These are phyloP conservation scores for Magnusiomyces tetraspermus DNA, from an alignment of 1,139 yeast genomes.

Conservation along the genomic window DNA sequence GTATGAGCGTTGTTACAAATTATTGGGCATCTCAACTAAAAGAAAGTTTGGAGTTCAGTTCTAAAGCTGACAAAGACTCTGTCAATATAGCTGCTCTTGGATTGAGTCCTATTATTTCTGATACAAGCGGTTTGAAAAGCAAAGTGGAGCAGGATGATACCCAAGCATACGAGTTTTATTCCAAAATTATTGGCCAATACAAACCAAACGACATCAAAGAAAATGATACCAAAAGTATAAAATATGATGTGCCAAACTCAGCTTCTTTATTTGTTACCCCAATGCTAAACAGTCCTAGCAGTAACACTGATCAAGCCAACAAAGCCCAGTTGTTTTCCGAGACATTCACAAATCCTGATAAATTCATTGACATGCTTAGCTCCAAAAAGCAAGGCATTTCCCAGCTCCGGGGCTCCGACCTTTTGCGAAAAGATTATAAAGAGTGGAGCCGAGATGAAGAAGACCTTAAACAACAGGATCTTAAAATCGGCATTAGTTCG, in stretches of 20 bases:
- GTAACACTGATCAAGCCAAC: no score
- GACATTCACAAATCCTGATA: neutral
- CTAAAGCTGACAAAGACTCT: conserved; percentile 15
- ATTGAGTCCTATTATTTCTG: conserved; percentile 61
- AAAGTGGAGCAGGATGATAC: conserved; percentile 51
- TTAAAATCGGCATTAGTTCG: conserved; percentile 64
- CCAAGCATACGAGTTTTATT: conserved; percentile 37
- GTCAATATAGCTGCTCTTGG: conserved; percentile 42
- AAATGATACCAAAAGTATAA: no score
- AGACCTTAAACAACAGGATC: conserved; percentile 24
- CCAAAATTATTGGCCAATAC: conserved; percentile 11
- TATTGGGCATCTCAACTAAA: conserved; percentile 40
- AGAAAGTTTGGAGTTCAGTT: conserved; percentile 16
- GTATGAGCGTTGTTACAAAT: conserved; percentile 61
- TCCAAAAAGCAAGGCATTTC: conserved; percentile 51
- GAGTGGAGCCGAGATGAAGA: conserved; percentile 43
- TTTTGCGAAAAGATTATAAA: conserved; percentile 76
- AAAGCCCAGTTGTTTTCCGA: neutral
- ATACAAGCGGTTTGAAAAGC: conserved; percentile 54
- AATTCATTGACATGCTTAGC: conserved; percentile 30
- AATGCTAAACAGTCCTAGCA: no score
- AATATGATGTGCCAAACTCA: no score
- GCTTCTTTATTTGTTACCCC: no score
- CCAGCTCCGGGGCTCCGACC: conserved; percentile 50
- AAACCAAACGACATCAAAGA: no score